Evolutionary conservation across 164 flowering plant genomes (phyloP).

Genomic region (Stephania japonica): DNA sequence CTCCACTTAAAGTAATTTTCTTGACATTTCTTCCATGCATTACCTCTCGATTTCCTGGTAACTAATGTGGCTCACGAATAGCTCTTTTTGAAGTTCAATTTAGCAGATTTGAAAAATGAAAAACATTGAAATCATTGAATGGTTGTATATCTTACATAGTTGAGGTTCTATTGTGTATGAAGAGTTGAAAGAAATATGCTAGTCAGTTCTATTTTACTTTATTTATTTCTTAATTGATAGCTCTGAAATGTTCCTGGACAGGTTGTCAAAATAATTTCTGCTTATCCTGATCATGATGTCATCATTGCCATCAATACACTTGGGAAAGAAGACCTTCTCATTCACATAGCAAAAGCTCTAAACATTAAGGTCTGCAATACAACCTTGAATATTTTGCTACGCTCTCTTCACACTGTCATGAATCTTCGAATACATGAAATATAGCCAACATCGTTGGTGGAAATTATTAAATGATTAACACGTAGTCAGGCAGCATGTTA

Average conservation of each 20-base stretch:
- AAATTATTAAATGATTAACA: not conserved
- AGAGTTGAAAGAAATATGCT: not conserved
- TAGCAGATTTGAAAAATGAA: no score
- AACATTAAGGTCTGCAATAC: conserved; percentile 51
- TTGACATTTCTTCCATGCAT: no score
- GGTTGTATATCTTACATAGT: no score
- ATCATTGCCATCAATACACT: conserved; percentile 68
- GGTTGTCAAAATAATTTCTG: conserved; percentile 64
- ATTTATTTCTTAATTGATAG: not conserved
- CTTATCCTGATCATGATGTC: conserved; percentile 73
- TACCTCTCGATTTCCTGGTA: no score
- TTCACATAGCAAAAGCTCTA: conserved; percentile 47
- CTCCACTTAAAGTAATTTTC: no score
- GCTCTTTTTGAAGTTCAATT: no score
- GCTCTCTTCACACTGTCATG: not conserved
- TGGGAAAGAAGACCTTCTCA: conserved; percentile 85
- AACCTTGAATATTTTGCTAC: not conserved
- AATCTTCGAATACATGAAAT: not conserved
- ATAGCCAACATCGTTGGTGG: not conserved
- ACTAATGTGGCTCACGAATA: no score
- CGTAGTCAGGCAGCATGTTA: not conserved
- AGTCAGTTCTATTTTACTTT: not conserved
- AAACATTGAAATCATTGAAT: no score
- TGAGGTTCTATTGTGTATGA: not conserved
- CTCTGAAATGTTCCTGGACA: conserved; percentile 24